Base-by-base conservation (phyloP, 768 basidiomycete species). In the Serpula lacrymans region DNA sequence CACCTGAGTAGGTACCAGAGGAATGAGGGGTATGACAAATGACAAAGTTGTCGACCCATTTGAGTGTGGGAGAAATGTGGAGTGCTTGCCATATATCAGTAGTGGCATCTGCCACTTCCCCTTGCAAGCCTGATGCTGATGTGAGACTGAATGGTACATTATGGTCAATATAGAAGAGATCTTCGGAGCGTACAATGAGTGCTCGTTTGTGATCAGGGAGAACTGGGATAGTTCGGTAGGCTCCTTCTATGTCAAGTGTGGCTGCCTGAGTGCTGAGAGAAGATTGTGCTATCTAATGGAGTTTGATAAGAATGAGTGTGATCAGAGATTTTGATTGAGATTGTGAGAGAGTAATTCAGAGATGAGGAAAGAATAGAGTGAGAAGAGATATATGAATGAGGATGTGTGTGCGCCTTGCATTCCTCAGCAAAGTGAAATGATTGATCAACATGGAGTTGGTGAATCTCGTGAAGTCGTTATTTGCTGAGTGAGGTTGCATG, bases 11-110 rank as follows among this genome's bases (percentile, higher is more conserved):
- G 13, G 37, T 6, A 6, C 37, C 24, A 1, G 22, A 7, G 7
- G 37, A 25, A 6, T 22, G 6, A 6, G 36, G 37, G 11, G 17
- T 11, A 11, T 16, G 6, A 0, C 22, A 13, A 6, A 37, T 14
- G 11, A 22, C 42, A 10, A 60, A 33, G 39, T 60, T 46, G 45
- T 60, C 51, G 42, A 63, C 55, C 23, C 57, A 56, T 38, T 59
- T 51, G 14, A 49, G 28, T 3, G 50, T 21, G 1, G 59, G 53
- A 4, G 28, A 7, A 17, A 60, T 45, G 1, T 43, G 45, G 26
- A 53, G 45, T 0, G 41, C 39, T 41, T 38, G 13, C 54, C 58
- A 60, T 13, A 69, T 65, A 0, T 42, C 43, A 0, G 43, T 33
- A 5, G 40, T 28, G 5, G 53, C 42, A 23, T 54, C 44, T 3